A percentile compares a stretch with the other conserved stretches of the same genome.
phyloP scores from a whole-genome alignment of 1,284 basidiomycete genomes.

The Ganoderma resinaceum region DNA sequence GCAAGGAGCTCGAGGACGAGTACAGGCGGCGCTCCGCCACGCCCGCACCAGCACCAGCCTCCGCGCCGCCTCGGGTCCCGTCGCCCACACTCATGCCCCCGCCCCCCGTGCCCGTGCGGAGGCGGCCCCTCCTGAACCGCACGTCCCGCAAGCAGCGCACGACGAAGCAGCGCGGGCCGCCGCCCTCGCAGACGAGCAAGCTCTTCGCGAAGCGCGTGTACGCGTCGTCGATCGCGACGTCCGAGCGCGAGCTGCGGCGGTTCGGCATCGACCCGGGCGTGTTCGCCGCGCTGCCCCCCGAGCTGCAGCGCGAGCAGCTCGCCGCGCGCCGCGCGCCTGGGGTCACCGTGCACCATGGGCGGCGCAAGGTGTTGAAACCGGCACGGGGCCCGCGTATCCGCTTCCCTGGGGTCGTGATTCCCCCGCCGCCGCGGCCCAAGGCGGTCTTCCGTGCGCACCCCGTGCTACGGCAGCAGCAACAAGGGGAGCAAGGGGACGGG shows the following conservation, averaged over 20 bases:
- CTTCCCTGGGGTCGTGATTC: conserved; percentile 39
- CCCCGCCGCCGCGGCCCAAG: conserved; percentile 56
- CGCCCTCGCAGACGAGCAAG: conserved; percentile 54
- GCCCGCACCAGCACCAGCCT: conserved; percentile 34
- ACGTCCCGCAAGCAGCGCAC: conserved; percentile 62
- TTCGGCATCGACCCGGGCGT: conserved; percentile 78
- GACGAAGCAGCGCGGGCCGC: conserved; percentile 67
- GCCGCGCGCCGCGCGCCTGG: conserved; percentile 54
- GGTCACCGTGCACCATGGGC: conserved; percentile 30
- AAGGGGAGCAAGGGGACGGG: conserved; percentile 57
- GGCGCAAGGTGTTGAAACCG: conserved; percentile 60
- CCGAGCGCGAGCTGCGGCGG: conserved; percentile 57
- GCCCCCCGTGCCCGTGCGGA: conserved; percentile 23
- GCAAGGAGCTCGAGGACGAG: conserved; percentile 72
- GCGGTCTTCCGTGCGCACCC: conserved; percentile 56
- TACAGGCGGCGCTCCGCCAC: conserved; percentile 67
- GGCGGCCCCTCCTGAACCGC: conserved; percentile 41
- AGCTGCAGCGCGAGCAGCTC: conserved; percentile 79
- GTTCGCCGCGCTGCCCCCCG: conserved; percentile 67
- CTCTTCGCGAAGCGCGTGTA: conserved; percentile 44
- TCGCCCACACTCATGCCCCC: conserved; percentile 20
- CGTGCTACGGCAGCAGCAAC: conserved; percentile 64
- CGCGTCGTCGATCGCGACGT: conserved; percentile 38
- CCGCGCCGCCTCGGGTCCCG: conserved; percentile 28
- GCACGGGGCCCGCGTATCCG: conserved; percentile 37